Evolutionary conservation across 768 basidiomycete species (phyloP), one percentile per base, ranked within the genome.

Genomic region (Ramaria sp.): DNA sequence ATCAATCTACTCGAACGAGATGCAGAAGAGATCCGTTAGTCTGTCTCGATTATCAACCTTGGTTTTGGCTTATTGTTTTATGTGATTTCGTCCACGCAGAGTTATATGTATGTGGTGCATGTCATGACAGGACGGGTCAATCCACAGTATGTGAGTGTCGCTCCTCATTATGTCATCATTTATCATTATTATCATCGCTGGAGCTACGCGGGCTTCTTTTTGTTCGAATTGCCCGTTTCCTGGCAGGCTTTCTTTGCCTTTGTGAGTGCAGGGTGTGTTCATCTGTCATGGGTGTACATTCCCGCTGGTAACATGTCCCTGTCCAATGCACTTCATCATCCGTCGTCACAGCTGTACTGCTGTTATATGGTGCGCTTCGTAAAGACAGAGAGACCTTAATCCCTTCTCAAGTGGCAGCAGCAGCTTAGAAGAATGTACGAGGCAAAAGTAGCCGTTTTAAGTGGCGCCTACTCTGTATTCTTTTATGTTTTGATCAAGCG

Each of bases 1-100:
- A 75, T 91, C 10, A 71, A 78, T 58, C 67, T 91, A 49, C 74
- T 68, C 57, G 78, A 80, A 61, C 70, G 75, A 51, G 77, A 83
- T 61, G 89, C 89, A 9, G 83, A 83, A 64, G 84, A 88, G 66
- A 86, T 92, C 68, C 79, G 88, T 89, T 68, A 75, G 88, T 79
- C 57, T 56, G 19, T 20, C 52, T 13, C n/a, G n/a, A 12, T 49
- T 41, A 31, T 48, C 50, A 13, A 37, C 58, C 58, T 50, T 50
- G 57, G 24, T 17, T 10, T 51, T 51, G 9, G 50, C 54, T 61
- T 34, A 63, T 66, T 33, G 67, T 61, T 48, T 33, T 59, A 41
- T 5, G 54, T 20, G 20, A 57, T 49, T 45, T 55, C 11, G 45
- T 43, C 11, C 12, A 13, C 48, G 1, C 59, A 89, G 87, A 75